phyloP scores from a whole-genome alignment of 2,329 filamentous ascomycete genomes.

The Phoma sp. region DNA sequence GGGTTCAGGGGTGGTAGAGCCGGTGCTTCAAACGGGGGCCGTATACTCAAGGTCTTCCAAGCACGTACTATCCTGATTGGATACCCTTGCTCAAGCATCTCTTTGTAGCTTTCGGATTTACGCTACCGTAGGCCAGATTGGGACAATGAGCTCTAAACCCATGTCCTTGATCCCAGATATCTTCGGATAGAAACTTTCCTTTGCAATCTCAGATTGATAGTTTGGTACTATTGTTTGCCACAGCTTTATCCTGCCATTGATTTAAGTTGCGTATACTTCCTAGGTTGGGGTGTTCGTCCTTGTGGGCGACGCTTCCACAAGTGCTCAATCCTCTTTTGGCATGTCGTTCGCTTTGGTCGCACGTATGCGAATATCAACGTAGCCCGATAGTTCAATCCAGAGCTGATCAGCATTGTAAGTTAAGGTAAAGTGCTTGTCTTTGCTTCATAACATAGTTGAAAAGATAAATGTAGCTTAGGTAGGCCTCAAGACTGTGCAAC shows the following conservation, averaged over 20 bases:
- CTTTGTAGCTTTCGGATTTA: conserved; percentile 63
- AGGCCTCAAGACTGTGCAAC: no score
- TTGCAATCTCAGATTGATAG: conserved; percentile 55
- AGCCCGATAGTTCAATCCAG: conserved; percentile 59
- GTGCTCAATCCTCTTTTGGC: conserved; percentile 38
- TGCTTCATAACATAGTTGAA: conserved; percentile 44
- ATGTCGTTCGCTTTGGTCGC: conserved; percentile 50
- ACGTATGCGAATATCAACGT: conserved; percentile 56
- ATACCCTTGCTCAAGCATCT: conserved; percentile 67
- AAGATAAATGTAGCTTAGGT: no score
- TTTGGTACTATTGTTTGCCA: conserved; percentile 57
- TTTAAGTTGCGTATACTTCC: conserved; percentile 49
- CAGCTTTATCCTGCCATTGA: conserved; percentile 59
- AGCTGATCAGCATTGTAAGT: conserved; percentile 60
- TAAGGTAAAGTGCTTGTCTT: conserved; percentile 66
- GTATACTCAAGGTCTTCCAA: no score
- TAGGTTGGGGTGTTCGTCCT: conserved; percentile 17
- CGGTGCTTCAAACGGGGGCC: no score
- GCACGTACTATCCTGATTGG: conserved; percentile 67
- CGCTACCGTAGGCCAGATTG: conserved; percentile 72
- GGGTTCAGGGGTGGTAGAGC: no score
- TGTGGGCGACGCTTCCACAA: conserved; percentile 13
- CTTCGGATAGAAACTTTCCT: conserved; percentile 57
- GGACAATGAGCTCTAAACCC: conserved; percentile 71
- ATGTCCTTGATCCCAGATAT: conserved; percentile 65